Percentiles rank a stretch among this genome's conserved stretches.
Evolutionary conservation across 371 early-diverging fungal genomes (phyloP).

Genomic region (Actinomucor elegans): DNA sequence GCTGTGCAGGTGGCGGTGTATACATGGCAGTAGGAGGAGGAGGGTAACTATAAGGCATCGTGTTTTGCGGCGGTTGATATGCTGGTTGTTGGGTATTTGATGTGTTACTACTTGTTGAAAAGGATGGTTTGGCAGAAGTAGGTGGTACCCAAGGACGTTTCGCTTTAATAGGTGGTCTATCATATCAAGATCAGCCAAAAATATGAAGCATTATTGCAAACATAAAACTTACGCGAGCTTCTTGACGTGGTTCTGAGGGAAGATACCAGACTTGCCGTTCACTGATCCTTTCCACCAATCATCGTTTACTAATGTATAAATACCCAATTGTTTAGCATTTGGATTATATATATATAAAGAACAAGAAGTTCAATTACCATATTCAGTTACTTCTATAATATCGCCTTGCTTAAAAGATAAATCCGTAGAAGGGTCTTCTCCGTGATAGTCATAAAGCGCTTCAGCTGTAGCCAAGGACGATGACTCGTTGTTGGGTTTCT

Average conservation of each 20-base stretch:
- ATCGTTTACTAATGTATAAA: slow-evolving; percentile 37
- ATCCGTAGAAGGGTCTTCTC: slow-evolving; percentile 49
- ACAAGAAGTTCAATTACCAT: slow-evolving; percentile 47
- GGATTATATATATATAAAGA: background rate
- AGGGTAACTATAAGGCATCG: slow-evolving; percentile 42
- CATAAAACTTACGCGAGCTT: slow-evolving; percentile 30
- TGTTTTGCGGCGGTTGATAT: slow-evolving; percentile 1
- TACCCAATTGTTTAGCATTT: too few species aligned
- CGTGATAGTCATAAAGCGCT: slow-evolving; percentile 48
- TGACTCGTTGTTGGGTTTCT: slow-evolving; percentile 2
- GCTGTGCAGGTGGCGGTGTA: slow-evolving; percentile 23
- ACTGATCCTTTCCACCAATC: slow-evolving; percentile 54
- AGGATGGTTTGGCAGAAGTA: slow-evolving; percentile 12
- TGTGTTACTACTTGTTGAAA: slow-evolving; percentile 5
- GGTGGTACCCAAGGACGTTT: slow-evolving; percentile 20
- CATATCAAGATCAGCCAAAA: background rate
- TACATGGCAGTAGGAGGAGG: slow-evolving; percentile 49
- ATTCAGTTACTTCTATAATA: slow-evolving; percentile 50
- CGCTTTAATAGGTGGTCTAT: slow-evolving; percentile 20
- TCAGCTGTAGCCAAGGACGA: slow-evolving; percentile 30
- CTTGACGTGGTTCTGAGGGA: slow-evolving; percentile 53
- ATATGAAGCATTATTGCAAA: background rate
- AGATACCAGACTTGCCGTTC: slow-evolving; percentile 45
- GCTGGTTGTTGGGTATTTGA: background rate
- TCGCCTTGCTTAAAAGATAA: slow-evolving; percentile 52